Percentiles rank a stretch among this genome's conserved stretches.
phyloP scores from a whole-genome alignment of 83 land plant genomes.

The Thuja plicata region DNA sequence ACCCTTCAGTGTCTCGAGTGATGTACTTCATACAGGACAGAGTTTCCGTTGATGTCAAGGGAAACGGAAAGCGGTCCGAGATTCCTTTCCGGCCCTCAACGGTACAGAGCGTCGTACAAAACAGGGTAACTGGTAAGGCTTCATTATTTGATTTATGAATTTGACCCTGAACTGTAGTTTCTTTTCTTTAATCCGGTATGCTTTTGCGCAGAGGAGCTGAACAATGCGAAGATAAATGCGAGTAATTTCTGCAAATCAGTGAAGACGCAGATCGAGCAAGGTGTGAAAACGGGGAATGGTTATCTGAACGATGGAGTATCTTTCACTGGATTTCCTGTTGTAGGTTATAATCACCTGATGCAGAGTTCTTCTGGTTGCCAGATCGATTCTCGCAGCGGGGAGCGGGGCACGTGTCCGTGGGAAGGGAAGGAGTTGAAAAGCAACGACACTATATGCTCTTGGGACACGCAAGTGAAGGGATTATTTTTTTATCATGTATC shows the following conservation, averaged over 20 bases:
- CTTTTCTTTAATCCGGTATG: too few species aligned
- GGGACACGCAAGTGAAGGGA: slow-evolving; percentile 26
- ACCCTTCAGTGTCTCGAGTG: slow-evolving; percentile 8
- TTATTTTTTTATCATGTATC: slow-evolving; percentile 15
- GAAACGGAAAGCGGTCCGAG: slow-evolving; percentile 12
- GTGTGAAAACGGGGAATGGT: too few species aligned
- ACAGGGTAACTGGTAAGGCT: background rate
- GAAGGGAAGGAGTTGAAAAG: background rate
- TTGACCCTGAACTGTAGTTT: background rate
- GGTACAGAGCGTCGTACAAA: background rate
- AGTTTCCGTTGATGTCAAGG: slow-evolving; percentile 4
- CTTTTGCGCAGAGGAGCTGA: background rate
- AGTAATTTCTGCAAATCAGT: background rate
- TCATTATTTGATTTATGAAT: background rate
- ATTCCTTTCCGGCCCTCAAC: background rate
- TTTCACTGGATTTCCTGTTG: slow-evolving; percentile 28
- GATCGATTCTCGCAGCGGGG: background rate
- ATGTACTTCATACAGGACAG: slow-evolving; percentile 16
- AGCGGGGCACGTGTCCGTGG: background rate
- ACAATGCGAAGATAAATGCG: background rate
- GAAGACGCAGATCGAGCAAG: background rate
- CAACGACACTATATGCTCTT: slow-evolving; percentile 12
- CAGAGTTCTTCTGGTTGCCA: too few species aligned
- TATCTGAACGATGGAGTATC: slow-evolving; percentile 17
- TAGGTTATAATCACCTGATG: slow-evolving; percentile 12